Conservation (phyloP, 2,329 filamentous ascomycete species). For the Hirsutella minnesotensis region DNA sequence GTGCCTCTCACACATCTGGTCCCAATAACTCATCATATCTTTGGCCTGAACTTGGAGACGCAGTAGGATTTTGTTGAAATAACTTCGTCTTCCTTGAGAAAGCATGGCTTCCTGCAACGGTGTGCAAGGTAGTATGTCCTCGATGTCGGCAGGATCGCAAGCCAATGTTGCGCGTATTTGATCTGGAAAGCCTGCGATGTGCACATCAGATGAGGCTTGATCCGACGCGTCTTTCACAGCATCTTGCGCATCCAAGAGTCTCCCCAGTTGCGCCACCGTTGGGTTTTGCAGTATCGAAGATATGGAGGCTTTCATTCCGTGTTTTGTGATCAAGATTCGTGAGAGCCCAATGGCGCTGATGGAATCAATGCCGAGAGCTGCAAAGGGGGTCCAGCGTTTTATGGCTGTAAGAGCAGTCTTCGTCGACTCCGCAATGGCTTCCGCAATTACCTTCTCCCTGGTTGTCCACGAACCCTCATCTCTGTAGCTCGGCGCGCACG, state of each 20-base stretch:
- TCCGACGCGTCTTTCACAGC: neutral
- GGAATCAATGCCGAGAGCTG: slow-evolving; percentile 71
- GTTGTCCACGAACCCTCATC: slow-evolving; percentile 34
- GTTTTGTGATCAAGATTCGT: slow-evolving; percentile 35
- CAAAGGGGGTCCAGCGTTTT: slow-evolving; percentile 57
- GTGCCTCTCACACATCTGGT: slow-evolving; percentile 50
- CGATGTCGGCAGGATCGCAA: slow-evolving; percentile 23
- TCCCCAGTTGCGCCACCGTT: slow-evolving; percentile 50
- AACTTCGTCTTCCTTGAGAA: slow-evolving; percentile 39
- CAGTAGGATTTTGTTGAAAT: slow-evolving; percentile 63
- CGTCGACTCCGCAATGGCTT: slow-evolving; percentile 39
- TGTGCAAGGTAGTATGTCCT: slow-evolving; percentile 64
- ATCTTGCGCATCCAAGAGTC: slow-evolving; percentile 7
- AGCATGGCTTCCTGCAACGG: slow-evolving; percentile 85
- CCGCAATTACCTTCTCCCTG: slow-evolving; percentile 43
- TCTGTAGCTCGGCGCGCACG: slow-evolving; percentile 14
- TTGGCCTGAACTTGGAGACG: slow-evolving; percentile 38
- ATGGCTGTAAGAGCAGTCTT: slow-evolving; percentile 34
- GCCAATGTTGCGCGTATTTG: slow-evolving; percentile 1
- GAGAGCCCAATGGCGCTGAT: slow-evolving; percentile 67
- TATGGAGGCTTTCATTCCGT: slow-evolving; percentile 44
- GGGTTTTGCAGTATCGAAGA: slow-evolving; percentile 58
- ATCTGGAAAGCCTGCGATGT: slow-evolving; percentile 10
- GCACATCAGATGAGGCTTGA: slow-evolving; percentile 14
- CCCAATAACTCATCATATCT: slow-evolving; percentile 49